Evolutionary conservation across 345 rosid genomes (phyloP).

Genomic region (Pistacia atlantica): DNA sequence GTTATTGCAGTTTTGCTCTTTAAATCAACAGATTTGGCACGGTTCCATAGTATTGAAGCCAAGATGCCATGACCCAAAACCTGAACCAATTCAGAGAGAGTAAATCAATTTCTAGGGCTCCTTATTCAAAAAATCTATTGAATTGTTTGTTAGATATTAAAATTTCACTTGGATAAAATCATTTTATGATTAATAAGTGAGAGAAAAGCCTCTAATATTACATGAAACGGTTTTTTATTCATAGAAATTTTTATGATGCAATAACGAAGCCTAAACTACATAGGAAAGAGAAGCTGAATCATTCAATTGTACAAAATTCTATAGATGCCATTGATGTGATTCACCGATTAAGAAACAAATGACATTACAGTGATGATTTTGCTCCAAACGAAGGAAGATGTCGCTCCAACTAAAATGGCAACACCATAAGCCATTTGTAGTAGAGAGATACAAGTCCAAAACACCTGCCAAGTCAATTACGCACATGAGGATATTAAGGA

Average conservation of each 20-base stretch:
- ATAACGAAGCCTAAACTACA: not conserved
- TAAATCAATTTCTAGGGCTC: not conserved
- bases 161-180: not conserved
- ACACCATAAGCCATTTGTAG: slow-evolving; percentile 81
- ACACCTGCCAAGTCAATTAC: slow-evolving; percentile 54
- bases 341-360: slow-evolving; percentile 4
- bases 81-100: slow-evolving; percentile 34
- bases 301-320: not conserved
- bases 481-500: slow-evolving; percentile 1
- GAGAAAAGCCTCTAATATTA: not conserved
- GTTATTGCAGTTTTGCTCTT: slow-evolving; percentile 79
- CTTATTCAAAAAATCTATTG: not conserved
- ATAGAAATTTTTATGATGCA: not conserved
- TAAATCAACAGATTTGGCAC: slow-evolving; percentile 74
- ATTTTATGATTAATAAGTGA: not conserved
- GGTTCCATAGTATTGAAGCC: slow-evolving; percentile 63
- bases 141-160: not conserved
- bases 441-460: slow-evolving; percentile 83
- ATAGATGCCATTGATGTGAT: not conserved
- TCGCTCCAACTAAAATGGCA: slow-evolving; percentile 75
- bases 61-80: slow-evolving; percentile 73
- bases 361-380: slow-evolving; percentile 69
- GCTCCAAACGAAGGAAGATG: slow-evolving; percentile 79
- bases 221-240: not conserved
- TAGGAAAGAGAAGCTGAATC: not conserved